Evolutionary conservation across 2,329 filamentous ascomycete species (phyloP).

Genomic region (Aspergillus fructus): DNA sequence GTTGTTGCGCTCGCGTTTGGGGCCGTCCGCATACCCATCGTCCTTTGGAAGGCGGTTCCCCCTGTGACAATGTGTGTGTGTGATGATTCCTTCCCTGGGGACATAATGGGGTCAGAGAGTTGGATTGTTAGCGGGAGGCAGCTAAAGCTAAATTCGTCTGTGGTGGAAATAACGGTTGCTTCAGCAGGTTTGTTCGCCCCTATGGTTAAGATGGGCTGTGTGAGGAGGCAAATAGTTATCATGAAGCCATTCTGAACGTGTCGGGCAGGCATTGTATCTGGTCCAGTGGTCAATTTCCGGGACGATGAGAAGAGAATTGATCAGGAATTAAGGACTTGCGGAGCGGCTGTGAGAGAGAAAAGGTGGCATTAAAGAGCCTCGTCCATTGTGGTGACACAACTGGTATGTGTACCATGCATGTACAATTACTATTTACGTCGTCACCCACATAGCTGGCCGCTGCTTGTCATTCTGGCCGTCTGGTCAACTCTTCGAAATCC

Average conservation of each 20-base stretch:
- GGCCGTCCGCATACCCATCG: constrained; percentile 61
- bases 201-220: background rate
- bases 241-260: background rate
- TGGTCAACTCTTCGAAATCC: background rate
- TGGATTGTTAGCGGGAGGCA: constrained; percentile 31
- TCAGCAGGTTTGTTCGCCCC: background rate
- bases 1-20: constrained; percentile 42
- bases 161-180: background rate
- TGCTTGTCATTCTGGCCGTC: no score
- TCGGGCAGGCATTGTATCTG: background rate
- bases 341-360: background rate
- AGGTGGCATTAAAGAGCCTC: background rate
- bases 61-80: constrained; percentile 72
- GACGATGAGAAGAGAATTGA: background rate
- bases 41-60: constrained; percentile 65
- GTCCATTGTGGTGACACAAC: background rate
- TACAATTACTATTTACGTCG: background rate
- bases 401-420: background rate
- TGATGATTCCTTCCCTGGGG: constrained; percentile 55
- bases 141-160: constrained; percentile 22
- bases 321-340: background rate
- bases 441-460: background rate
- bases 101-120: constrained; percentile 64
- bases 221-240: background rate
- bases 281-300: background rate